Base-by-base conservation (phyloP, 2,329 filamentous ascomycete genomes). In the Dryadomyces quercivorus region DNA sequence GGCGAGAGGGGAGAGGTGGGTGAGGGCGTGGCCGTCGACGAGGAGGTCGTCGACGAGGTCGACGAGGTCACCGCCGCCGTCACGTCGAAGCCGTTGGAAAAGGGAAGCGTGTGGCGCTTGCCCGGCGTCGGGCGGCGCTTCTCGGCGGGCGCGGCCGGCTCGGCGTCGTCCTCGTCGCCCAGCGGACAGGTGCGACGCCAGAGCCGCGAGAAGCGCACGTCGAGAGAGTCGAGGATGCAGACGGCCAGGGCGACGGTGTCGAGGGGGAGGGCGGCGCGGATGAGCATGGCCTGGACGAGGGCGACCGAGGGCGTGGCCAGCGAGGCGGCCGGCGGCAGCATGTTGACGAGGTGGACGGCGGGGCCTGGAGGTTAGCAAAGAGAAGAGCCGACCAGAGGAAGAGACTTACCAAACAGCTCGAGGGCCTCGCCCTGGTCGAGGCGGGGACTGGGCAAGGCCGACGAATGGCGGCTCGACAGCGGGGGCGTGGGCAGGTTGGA, bases 401-500 rank as follows among this genome's bases (percentile, higher is more conserved):
- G 31, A 50, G 34, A 54, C 55, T 46, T 59, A 74, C 71, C 70
- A 61, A 68, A 63, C 42, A 67, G 67, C 42, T 51, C 48, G 15
- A 53, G 36, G 10, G 22, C 15, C 42, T 57, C 51, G 15, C 10
- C 54, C 1, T 53, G 52, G 7, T 48, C 52, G 7, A 53, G 44
- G 43, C 65, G 64, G 48, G 74, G 72, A 50, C 73, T 75, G 61
- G 73, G 71, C 44, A 65, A 63, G 31, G 70, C 69, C 38, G 71
- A 73, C 12, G 72, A 72, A 52, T 65, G 69, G 56, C 68, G 69
- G 51, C 74, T 75, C 47, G 78, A 82, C 12, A 75, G 75, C 47
- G 82, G 82, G 58, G 82, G 82, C 52, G 82, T 86, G 21, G 82
- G 82, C 21, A 86, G 74, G 65, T 82, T 84, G 34, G 82, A 85